Conservation (phyloP, 202 grass and related monocot species). For the Schoenoplectus tabernaemontani region DNA sequence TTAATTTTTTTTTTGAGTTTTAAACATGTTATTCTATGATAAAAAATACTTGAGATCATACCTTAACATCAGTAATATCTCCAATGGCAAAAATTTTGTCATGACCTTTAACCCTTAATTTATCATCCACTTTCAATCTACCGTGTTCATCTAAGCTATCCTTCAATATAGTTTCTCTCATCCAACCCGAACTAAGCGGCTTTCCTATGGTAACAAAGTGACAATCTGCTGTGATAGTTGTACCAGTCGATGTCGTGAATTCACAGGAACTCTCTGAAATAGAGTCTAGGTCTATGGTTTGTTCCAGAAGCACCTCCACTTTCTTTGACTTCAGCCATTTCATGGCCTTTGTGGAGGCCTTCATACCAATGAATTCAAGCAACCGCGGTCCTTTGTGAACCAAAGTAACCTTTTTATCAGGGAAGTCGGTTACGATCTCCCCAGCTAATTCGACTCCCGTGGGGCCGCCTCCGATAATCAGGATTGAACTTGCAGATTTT, state of each 20-base stretch:
- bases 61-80: conserved; percentile 34
- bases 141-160: conserved; percentile 25
- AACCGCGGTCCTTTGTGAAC: conserved; percentile 38
- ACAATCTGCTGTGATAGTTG: conserved; percentile 29
- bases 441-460: conserved; percentile 40
- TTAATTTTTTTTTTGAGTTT: not conserved
- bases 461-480: conserved; percentile 38
- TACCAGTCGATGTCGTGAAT: conserved; percentile 30
- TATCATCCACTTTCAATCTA: conserved; percentile 34
- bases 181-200: conserved; percentile 26
- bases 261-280: conserved; percentile 17
- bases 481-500: conserved; percentile 29
- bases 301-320: conserved; percentile 46
- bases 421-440: conserved; percentile 33
- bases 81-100: conserved; percentile 39
- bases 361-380: conserved; percentile 31
- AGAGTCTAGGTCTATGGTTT: conserved; percentile 29
- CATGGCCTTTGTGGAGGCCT: conserved; percentile 32
- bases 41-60: not conserved
- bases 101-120: conserved; percentile 32
- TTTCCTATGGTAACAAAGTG: conserved; percentile 38
- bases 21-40: not conserved
- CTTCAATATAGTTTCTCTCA: conserved; percentile 25
- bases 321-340: conserved; percentile 41
- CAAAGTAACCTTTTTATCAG: conserved; percentile 48